These are phyloP conservation scores for Boletus vermiculosoides DNA, from an alignment of 768 basidiomycete species.

Conservation along the genomic window DNA sequence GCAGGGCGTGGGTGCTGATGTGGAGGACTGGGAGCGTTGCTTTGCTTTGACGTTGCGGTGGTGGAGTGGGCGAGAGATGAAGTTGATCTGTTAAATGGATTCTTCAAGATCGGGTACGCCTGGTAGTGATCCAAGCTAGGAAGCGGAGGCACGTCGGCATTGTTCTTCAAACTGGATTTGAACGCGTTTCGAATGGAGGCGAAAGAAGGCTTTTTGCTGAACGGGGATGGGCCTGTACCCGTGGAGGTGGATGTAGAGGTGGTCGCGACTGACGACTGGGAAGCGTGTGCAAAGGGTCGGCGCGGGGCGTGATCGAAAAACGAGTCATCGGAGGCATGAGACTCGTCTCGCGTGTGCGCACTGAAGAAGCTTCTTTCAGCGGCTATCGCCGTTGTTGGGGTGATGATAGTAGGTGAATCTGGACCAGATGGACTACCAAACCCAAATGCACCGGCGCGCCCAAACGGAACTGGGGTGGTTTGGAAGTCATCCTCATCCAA, in stretches of 20 bases:
- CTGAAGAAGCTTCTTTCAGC: constrained; percentile 60
- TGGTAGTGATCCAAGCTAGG: constrained; percentile 63
- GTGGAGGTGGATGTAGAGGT: constrained; percentile 32
- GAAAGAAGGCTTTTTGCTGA: constrained; percentile 80
- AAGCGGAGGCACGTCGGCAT: constrained; percentile 69
- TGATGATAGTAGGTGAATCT: constrained; percentile 64
- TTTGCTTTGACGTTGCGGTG: constrained; percentile 38
- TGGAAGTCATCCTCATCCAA: constrained; percentile 74
- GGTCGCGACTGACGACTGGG: constrained; percentile 68
- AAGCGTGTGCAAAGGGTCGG: constrained; percentile 64
- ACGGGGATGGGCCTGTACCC: constrained; percentile 39
- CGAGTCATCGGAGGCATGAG: constrained; percentile 76
- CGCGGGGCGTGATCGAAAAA: constrained; percentile 56
- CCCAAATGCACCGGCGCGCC: constrained; percentile 53
- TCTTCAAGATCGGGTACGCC: constrained; percentile 69
- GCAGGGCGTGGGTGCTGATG: constrained; percentile 52
- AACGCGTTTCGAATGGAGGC: constrained; percentile 87
- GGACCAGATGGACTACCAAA: constrained; percentile 50
- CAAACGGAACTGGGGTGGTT: constrained; percentile 66
- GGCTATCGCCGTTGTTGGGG: constrained; percentile 43
- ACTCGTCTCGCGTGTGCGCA: constrained; percentile 70
- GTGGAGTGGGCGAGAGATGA: constrained; percentile 64
- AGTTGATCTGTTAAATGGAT: constrained; percentile 79
- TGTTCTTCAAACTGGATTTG: constrained; percentile 56
- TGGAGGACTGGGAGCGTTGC: constrained; percentile 48